Percentiles rank a stretch among this genome's conserved stretches.
Evolutionary conservation across 331 rosid genomes (phyloP).

Genomic region (Dryas integrifolia): DNA sequence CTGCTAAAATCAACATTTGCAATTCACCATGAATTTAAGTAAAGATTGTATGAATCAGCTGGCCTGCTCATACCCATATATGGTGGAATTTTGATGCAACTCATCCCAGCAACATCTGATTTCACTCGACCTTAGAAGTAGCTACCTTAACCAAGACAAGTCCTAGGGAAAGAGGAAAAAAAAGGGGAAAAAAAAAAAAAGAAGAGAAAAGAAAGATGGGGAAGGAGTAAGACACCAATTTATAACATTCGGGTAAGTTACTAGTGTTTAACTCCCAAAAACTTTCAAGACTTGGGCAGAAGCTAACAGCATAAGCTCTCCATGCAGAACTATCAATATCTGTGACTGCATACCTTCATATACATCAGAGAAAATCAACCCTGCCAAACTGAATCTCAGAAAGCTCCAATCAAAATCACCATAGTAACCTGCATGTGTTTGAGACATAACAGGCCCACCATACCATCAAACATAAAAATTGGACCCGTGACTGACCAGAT

Average conservation of each 20-base stretch:
- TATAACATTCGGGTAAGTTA: constrained; percentile 35
- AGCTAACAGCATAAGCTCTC: constrained; percentile 44
- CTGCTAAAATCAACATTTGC: constrained; percentile 55
- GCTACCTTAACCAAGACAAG: constrained; percentile 72
- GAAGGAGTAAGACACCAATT: constrained; percentile 56
- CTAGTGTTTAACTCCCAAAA: constrained; percentile 37
- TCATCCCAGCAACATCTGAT: constrained; percentile 77
- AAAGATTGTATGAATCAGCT: constrained; percentile 52
- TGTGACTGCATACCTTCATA: constrained; percentile 73
- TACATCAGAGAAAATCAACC: constrained; percentile 70
- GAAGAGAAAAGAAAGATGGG: constrained; percentile 31
- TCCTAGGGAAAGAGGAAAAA: constrained; percentile 34
- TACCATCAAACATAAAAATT: constrained; percentile 57
- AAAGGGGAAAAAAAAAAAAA: neutral
- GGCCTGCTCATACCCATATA: constrained; percentile 59
- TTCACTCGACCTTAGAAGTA: constrained; percentile 58
- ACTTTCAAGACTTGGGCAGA: constrained; percentile 34
- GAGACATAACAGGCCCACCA: constrained; percentile 73
- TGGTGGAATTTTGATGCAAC: constrained; percentile 49
- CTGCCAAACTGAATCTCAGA: constrained; percentile 62
- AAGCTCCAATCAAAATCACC: constrained; percentile 76
- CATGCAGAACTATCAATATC: constrained; percentile 50
- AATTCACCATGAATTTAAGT: constrained; percentile 56
- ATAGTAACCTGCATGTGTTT: constrained; percentile 69
- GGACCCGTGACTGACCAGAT: constrained; percentile 48